phyloP scores from a whole-genome alignment of 2,329 filamentous ascomycete species.

The Trichoderma lentiforme region DNA sequence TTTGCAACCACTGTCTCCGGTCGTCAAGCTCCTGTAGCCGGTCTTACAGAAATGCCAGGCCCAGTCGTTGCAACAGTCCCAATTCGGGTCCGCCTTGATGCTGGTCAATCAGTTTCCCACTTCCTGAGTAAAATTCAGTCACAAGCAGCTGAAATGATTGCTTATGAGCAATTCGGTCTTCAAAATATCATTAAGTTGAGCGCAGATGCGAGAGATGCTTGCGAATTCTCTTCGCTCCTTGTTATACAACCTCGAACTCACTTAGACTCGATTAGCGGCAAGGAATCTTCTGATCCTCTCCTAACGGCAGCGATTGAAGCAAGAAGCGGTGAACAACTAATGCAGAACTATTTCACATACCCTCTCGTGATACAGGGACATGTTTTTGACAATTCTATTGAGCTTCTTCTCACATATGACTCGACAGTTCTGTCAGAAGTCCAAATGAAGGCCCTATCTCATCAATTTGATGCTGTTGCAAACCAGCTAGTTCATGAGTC shows the following conservation, averaged over 20 bases:
- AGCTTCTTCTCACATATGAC: constrained; percentile 11
- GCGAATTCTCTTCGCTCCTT: constrained; percentile 8
- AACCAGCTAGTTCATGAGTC: not conserved
- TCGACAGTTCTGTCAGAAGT: not conserved
- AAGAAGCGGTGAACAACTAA: not conserved
- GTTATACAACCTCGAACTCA: constrained; percentile 9
- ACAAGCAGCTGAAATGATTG: constrained; percentile 23
- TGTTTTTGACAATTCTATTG: not conserved
- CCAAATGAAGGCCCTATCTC: constrained; percentile 6
- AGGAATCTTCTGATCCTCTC: not conserved
- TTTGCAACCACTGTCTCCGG: constrained; percentile 26
- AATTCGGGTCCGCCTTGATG: constrained; percentile 19
- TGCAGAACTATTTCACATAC: constrained; percentile 16
- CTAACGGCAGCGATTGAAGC: not conserved
- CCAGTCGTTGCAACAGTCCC: constrained; percentile 21
- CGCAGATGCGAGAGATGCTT: not conserved
- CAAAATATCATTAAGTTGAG: constrained; percentile 16
- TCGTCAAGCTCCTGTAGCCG: constrained; percentile 20
- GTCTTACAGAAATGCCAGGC: constrained; percentile 19
- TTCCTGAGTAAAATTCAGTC: constrained; percentile 19
- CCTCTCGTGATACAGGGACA: constrained; percentile 15
- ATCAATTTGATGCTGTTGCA: constrained; percentile 11
- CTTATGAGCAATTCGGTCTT: constrained; percentile 24
- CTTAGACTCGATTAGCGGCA: not conserved
- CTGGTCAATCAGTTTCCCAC: constrained; percentile 1